Evolutionary conservation across 1,139 yeast species (phyloP), one percentile per base, ranked within the genome.

Genomic region (Blastobotrys apis): DNA sequence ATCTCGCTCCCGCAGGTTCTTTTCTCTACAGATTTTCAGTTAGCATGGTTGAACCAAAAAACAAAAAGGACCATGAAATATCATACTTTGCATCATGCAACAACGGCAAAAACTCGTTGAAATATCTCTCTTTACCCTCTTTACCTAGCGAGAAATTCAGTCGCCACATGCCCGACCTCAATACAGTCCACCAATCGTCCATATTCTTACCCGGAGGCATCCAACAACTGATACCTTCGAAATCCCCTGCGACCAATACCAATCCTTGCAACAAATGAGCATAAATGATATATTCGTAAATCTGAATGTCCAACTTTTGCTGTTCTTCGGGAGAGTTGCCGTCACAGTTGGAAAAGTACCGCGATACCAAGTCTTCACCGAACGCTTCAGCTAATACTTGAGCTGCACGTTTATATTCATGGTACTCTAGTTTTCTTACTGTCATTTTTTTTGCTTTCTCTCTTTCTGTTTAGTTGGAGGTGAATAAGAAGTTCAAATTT

Each of bases 161-260:
- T 67, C 59, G 69, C 69, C 48, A 73, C 78, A 65, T 74, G 4
- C 85, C 85, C 6, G 82, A 66, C 51, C 75, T 71, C 66, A 79
- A 68, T 49, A 80, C 64, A 25, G 77, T 76, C 39, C 69, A 57
- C 46, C 72, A 60, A 39, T 74, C 69, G 45, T 74, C 76, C 46
- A 66, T 53, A 43, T 68, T 67, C 44, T 77, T 69, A 1, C 82
- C 73, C 3, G 85, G 85, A 13, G 71, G 68, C 36, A 80, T 68
- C 84, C 85, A 80, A 31, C 79, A 62, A 8, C 81, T 77, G 22
- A 80, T 81, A 3, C 83, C 78, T 60, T 80, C 84, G 59, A 75
- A 80, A 10, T 67, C 69, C 9, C 71, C 72, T 4, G 68, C 67
- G 4, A 77, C 84, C 29, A 78, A 59, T 19, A 74, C 80, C 15